phyloP scores from a whole-genome alignment of 2,329 filamentous ascomycete genomes.

The Fusarium musae region DNA sequence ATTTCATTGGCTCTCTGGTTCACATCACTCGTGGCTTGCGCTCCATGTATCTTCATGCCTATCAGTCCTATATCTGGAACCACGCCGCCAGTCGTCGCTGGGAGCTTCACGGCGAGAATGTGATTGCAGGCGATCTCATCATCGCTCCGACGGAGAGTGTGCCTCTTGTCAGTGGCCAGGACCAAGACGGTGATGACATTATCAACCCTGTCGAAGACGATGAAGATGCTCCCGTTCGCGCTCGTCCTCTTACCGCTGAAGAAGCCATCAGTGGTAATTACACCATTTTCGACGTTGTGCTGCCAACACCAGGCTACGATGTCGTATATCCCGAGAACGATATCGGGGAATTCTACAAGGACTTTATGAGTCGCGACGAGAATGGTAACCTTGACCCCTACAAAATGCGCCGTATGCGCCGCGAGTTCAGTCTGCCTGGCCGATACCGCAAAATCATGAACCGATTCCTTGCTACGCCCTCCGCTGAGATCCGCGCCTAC shows the following conservation, averaged over 20 bases:
- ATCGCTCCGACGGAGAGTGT: conserved; percentile 58
- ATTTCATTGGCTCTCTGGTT: conserved; percentile 84
- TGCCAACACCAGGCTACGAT: conserved; percentile 93
- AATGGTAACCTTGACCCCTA: conserved; percentile 85
- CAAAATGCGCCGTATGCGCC: conserved; percentile 86
- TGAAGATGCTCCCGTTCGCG: conserved; percentile 62
- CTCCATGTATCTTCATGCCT: conserved; percentile 96
- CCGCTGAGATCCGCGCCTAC: conserved; percentile 78
- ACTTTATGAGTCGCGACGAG: conserved; percentile 83
- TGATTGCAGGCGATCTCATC: conserved; percentile 88
- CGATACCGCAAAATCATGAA: conserved; percentile 88
- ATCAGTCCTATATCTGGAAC: conserved; percentile 97
- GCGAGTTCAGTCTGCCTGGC: conserved; percentile 89
- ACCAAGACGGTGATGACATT: conserved; percentile 65
- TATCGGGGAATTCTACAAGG: conserved; percentile 83
- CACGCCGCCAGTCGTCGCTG: conserved; percentile 83
- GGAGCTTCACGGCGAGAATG: conserved; percentile 75
- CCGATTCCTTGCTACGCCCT: conserved; percentile 71
- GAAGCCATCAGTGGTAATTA: conserved; percentile 82
- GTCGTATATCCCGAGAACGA: conserved; percentile 86
- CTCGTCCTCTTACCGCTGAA: conserved; percentile 77
- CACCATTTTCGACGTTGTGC: conserved; percentile 86
- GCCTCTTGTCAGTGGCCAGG: conserved; percentile 63
- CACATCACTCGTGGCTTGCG: conserved; percentile 84
- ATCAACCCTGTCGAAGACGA: conserved; percentile 57